A percentile compares a stretch with the other conserved stretches of the same genome.
Evolutionary conservation across 2,329 filamentous ascomycete species (phyloP).

Genomic region (Phialocephala subalpina): DNA sequence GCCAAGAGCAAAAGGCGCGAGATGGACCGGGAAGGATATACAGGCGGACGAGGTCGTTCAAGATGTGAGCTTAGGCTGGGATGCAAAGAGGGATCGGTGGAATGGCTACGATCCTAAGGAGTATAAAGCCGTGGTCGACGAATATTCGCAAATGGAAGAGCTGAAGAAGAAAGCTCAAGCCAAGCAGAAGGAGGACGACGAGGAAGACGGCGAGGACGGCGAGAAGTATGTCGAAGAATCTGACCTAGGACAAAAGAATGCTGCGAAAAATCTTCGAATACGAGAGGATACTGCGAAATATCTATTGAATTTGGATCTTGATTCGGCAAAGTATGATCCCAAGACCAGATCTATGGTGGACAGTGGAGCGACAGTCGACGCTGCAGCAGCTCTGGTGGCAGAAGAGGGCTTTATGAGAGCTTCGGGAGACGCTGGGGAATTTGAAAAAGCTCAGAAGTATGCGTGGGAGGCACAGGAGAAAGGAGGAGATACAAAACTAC

Average conservation of each 20-base stretch:
- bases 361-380: conserved; percentile 80
- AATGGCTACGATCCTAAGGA: conserved; percentile 95
- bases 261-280: conserved; percentile 88
- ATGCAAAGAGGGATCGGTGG: conserved; percentile 97
- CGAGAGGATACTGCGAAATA: conserved; percentile 98
- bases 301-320: conserved; percentile 90
- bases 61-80: conserved; percentile 89
- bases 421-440: conserved; percentile 91
- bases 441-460: conserved; percentile 87
- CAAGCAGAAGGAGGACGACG: conserved; percentile 54
- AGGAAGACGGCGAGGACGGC: conserved; percentile 64
- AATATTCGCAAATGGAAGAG: conserved; percentile 86
- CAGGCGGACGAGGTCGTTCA: conserved; percentile 90
- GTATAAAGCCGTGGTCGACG: conserved; percentile 86
- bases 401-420: conserved; percentile 92
- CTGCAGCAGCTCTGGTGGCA: conserved; percentile 82
- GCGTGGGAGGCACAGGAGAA: conserved; percentile 96
- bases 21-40: conserved; percentile 92
- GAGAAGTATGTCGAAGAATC: conserved; percentile 92
- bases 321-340: conserved; percentile 97
- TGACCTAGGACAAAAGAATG: conserved; percentile 95
- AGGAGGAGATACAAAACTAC: conserved; percentile 78
- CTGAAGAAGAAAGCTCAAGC: conserved; percentile 64
- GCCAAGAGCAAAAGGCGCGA: conserved; percentile 87
- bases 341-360: conserved; percentile 94